These are phyloP conservation scores for Alternaria sp. DNA, from an alignment of 2,329 filamentous ascomycete species.

Conservation along the genomic window DNA sequence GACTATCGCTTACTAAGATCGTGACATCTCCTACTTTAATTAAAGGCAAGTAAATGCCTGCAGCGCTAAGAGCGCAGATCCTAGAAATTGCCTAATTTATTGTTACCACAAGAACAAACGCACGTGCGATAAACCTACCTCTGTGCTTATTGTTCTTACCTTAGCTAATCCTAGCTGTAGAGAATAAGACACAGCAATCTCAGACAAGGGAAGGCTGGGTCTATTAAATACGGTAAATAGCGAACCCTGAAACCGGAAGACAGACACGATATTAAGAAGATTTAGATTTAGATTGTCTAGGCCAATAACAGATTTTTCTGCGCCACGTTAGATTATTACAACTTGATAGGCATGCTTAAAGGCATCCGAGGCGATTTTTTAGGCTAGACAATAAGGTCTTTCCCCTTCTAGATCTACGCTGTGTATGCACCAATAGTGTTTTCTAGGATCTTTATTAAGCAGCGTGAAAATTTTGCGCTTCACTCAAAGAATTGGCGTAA, in stretches of 20 bases:
- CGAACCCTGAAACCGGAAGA: slow-evolving; percentile 20
- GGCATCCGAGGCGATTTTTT: slow-evolving; percentile 7
- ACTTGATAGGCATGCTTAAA: slow-evolving; percentile 13
- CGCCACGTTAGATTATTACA: slow-evolving; percentile 19
- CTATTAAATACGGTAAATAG: slow-evolving; percentile 20
- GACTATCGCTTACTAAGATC: slow-evolving; percentile 16
- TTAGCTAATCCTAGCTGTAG: slow-evolving; percentile 16
- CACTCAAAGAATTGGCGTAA: neutral
- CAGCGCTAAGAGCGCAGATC: slow-evolving; percentile 12
- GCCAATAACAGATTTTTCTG: slow-evolving; percentile 12
- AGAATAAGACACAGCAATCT: slow-evolving; percentile 20
- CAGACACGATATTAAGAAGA: slow-evolving; percentile 25
- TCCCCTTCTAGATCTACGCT: slow-evolving; percentile 19
- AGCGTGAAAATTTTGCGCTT: slow-evolving; percentile 16
- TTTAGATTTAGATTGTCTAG: slow-evolving; percentile 16
- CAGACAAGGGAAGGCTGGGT: slow-evolving; percentile 16
- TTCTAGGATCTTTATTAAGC: slow-evolving; percentile 9
- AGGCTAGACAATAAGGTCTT: slow-evolving; percentile 19
- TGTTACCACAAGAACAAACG: neutral
- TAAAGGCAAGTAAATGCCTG: slow-evolving; percentile 9
- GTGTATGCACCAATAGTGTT: slow-evolving; percentile 20
- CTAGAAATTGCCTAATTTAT: slow-evolving; percentile 12
- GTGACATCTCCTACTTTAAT: slow-evolving; percentile 18
- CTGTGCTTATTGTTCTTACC: slow-evolving; percentile 22
- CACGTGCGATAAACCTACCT: slow-evolving; percentile 12